phyloP scores from a whole-genome alignment of 1,284 basidiomycete genomes.

The Boletus albobrunnescens region DNA sequence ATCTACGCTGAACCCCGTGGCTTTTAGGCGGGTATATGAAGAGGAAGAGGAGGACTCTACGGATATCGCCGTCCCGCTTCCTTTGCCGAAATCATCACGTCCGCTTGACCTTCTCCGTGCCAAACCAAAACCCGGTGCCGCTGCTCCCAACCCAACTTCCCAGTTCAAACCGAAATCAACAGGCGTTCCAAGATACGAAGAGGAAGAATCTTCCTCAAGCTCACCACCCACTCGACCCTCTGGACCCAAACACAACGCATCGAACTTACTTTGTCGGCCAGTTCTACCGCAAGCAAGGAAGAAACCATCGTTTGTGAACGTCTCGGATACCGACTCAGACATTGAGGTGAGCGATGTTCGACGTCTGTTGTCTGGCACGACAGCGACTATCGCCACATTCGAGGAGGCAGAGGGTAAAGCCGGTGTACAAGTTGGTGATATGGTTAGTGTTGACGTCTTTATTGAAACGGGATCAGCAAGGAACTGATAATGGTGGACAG shows the following conservation, averaged over 20 bases:
- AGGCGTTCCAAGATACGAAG: constrained; percentile 8
- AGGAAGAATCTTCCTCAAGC: constrained; percentile 11
- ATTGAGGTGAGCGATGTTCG: constrained; percentile 19
- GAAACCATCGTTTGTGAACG: constrained; percentile 22
- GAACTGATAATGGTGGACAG: constrained; percentile 5
- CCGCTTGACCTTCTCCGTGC: constrained; percentile 29
- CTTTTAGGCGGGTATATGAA: constrained; percentile 3
- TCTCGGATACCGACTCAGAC: constrained; percentile 27
- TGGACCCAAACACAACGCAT: background rate
- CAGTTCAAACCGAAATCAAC: background rate
- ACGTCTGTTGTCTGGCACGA: background rate
- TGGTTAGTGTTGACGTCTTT: constrained; percentile 10
- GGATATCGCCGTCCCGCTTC: constrained; percentile 1
- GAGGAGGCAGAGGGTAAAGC: background rate
- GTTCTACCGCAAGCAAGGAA: constrained; percentile 9
- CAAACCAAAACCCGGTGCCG: constrained; percentile 7
- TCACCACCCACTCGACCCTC: constrained; percentile 3
- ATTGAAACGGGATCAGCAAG: background rate
- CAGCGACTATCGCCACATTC: background rate
- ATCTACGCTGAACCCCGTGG: background rate
- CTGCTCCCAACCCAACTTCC: background rate
- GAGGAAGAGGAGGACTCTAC: constrained; percentile 12
- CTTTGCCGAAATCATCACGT: constrained; percentile 20
- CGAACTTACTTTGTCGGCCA: background rate
- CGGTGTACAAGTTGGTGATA: background rate